Base-by-base conservation (phyloP, 352 stramenopile species). In the Pythium phragmitis region DNA sequence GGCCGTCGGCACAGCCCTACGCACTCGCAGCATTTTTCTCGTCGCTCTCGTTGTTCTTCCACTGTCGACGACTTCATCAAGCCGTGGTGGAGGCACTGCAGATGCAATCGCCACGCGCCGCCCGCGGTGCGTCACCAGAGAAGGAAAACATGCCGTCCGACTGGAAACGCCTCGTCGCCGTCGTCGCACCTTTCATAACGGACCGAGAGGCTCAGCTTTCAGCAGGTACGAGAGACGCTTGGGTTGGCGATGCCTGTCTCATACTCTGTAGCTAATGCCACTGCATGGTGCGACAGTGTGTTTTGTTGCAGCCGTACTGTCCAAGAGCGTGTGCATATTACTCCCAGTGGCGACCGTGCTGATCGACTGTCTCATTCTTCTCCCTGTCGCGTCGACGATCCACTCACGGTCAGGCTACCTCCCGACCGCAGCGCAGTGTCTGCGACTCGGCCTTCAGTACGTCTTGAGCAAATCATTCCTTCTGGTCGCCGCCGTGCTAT, bases 1-100 rank as follows among this genome's bases (percentile, higher is more conserved):
- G 84, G 82, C 77, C 82, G 28, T 92, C 82, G 0, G 80, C 77
- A 2, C 79, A 92, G 61, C 81, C 85, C 2, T 92, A 94, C 50
- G 64, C 82, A 3, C 67, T 89, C 14, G 74, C 75, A 6, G 72
- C 72, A 5, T 42, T 90, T 11, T 89, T 92, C 50, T 73, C 71
- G 13, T 68, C 80, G 50, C 50, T 90, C 11, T 70, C 72, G 6
- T 34, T 88, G 1, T 74, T 50, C 17, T 66, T 60, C 23, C 65
- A 81, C 37, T 53, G 53, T 14, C 52, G 43, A 16, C 52, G n/a
- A 12, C 37, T 69, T 4, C 34, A 62, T 17, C 41, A 26, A 17
- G 39, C 2, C 14, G 7, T 63, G 17, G 0, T 46, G 1, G n/a
- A 17, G 4, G 14, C n/a, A 6, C 21, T 57, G 0, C 17, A 33